phyloP scores from a whole-genome alignment of 148 eudicot species.

The Cornus controversa region DNA sequence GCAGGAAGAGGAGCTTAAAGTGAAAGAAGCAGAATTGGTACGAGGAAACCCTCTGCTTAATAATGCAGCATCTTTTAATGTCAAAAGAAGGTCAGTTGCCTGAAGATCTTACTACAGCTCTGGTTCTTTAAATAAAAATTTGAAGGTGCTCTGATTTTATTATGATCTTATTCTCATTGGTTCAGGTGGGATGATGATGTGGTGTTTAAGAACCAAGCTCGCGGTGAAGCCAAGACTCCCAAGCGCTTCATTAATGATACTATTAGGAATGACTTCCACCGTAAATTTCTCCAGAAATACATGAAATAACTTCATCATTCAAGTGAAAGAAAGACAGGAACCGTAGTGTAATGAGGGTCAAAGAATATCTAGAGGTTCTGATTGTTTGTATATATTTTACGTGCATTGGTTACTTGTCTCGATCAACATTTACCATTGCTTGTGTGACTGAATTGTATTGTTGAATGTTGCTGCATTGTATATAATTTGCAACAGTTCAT shows the following conservation, averaged over 20 bases:
- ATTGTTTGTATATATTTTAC: background rate
- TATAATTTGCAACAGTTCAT: background rate
- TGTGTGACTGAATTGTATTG: background rate
- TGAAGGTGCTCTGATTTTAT: too few relatives aligned
- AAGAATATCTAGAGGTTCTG: background rate
- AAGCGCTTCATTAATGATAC: slow-evolving; percentile 98
- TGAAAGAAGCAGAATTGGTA: slow-evolving; percentile 85
- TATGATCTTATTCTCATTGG: background rate
- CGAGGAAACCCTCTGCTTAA: slow-evolving; percentile 87
- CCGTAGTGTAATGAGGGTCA: background rate
- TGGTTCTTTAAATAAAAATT: background rate
- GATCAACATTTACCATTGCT: background rate
- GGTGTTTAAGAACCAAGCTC: slow-evolving; percentile 97
- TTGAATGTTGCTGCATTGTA: background rate
- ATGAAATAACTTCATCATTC: slow-evolving; percentile 53
- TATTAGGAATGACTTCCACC: slow-evolving; percentile 85
- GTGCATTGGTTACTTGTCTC: background rate
- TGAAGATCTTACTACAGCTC: background rate
- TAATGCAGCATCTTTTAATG: slow-evolving; percentile 74
- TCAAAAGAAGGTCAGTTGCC: slow-evolving; percentile 75
- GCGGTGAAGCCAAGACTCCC: slow-evolving; percentile 86
- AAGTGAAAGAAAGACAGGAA: background rate
- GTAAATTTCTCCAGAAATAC: slow-evolving; percentile 91
- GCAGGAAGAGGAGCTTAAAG: slow-evolving; percentile 85
- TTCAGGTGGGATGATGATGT: slow-evolving; percentile 99